A percentile compares a stretch with the other conserved stretches of the same genome.
These are phyloP conservation scores for Fusarium napiforme DNA, from an alignment of 2,329 filamentous ascomycete genomes.

Conservation along the genomic window DNA sequence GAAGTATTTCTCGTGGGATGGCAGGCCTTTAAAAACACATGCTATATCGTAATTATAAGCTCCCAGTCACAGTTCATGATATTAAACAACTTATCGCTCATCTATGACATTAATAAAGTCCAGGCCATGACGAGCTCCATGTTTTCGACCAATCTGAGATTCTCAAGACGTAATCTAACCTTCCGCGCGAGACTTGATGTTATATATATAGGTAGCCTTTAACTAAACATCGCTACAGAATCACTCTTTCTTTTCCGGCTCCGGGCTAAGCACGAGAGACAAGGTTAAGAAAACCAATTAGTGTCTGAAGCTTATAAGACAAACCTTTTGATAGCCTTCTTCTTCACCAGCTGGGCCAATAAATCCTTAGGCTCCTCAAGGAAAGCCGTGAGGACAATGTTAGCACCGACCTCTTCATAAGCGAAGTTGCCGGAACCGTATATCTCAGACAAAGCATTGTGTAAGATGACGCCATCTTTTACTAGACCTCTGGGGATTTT, in stretches of 20 bases:
- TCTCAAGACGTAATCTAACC: neutral
- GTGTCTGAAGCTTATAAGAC: neutral
- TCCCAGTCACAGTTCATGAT: neutral
- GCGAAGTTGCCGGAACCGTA: neutral
- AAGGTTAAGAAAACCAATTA: neutral
- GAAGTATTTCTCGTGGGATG: rapidly evolving
- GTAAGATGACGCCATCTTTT: neutral
- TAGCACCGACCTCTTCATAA: neutral
- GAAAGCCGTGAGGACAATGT: neutral
- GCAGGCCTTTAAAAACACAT: neutral
- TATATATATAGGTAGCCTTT: neutral
- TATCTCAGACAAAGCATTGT: neutral
- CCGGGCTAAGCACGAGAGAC: neutral
- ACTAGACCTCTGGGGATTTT: neutral
- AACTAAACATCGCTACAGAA: neutral
- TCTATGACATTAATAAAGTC: rapidly evolving
- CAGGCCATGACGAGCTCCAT: neutral
- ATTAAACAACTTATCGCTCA: neutral
- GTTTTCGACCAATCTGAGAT: rapidly evolving
- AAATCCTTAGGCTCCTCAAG: neutral
- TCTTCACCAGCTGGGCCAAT: neutral
- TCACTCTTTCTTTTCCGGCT: neutral
- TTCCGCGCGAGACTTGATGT: rapidly evolving
- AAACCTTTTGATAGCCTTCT: neutral
- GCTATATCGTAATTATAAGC: neutral